phyloP scores from a whole-genome alignment of 1,284 basidiomycete genomes.

The Cryptococcus amylolentus region DNA sequence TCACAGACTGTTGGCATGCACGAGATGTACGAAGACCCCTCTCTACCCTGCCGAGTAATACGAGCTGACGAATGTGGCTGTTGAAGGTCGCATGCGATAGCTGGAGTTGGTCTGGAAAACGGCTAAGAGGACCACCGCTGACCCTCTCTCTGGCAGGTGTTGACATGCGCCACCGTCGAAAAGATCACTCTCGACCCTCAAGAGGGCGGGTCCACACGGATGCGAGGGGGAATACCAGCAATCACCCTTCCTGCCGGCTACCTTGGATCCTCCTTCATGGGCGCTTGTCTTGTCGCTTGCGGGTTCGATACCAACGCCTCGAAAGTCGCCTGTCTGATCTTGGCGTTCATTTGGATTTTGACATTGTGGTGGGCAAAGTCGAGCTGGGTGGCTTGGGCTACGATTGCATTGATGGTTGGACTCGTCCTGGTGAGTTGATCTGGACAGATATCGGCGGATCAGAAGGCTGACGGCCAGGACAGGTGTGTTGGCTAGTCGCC shows the following conservation, averaged over 20 bases:
- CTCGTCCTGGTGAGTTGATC: conserved; percentile 36
- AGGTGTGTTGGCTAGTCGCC: conserved; percentile 77
- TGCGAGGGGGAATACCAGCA: conserved; percentile 59
- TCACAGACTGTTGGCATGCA: conserved; percentile 83
- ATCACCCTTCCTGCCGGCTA: conserved; percentile 73
- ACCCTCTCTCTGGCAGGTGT: conserved; percentile 49
- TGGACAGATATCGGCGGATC: background rate
- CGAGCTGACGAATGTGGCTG: conserved; percentile 1
- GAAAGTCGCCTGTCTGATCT: conserved; percentile 78
- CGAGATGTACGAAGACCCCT: conserved; percentile 57
- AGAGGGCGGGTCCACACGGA: conserved; percentile 86
- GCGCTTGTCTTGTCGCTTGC: conserved; percentile 81
- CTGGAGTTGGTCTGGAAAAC: conserved; percentile 52
- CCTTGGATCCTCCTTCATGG: conserved; percentile 86
- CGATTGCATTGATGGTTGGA: conserved; percentile 43
- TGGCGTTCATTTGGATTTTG: conserved; percentile 83
- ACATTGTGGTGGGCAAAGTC: conserved; percentile 82
- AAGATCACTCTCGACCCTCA: conserved; percentile 64
- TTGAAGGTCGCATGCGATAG: conserved; percentile 73
- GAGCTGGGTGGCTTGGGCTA: conserved; percentile 60
- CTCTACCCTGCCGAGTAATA: background rate
- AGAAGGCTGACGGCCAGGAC: background rate
- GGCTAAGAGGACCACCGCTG: too few relatives aligned
- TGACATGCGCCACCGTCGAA: conserved; percentile 89
- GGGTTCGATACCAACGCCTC: conserved; percentile 89